These are phyloP conservation scores for Lactifluus hygrophoroides DNA, from an alignment of 768 basidiomycete species.

Conservation along the genomic window DNA sequence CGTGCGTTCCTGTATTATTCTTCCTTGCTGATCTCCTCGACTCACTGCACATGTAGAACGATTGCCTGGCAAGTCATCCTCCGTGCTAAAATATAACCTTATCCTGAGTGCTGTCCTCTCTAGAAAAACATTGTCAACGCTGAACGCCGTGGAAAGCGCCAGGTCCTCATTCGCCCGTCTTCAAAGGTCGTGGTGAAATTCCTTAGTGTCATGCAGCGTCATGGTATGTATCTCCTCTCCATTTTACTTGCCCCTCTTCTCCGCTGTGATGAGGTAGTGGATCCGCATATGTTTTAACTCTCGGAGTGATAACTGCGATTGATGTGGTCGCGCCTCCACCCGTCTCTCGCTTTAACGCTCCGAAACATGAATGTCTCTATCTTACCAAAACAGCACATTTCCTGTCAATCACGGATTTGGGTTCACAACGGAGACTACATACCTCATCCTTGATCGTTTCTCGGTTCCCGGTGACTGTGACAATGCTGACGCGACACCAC, in stretches of 20 bases:
- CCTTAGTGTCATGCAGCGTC: slow-evolving; percentile 97
- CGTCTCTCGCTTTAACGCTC: slow-evolving; percentile 78
- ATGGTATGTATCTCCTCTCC: slow-evolving; percentile 54
- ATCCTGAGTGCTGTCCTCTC: slow-evolving; percentile 7
- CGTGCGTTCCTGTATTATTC: slow-evolving; percentile 28
- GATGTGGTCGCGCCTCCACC: slow-evolving; percentile 52
- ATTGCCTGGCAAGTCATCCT: slow-evolving; percentile 40
- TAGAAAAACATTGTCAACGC: slow-evolving; percentile 99
- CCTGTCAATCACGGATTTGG: slow-evolving; percentile 31
- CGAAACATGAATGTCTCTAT: slow-evolving; percentile 55
- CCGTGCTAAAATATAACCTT: not conserved
- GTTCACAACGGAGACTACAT: slow-evolving; percentile 55
- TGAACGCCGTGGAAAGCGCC: slow-evolving; percentile 98
- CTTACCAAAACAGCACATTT: slow-evolving; percentile 52
- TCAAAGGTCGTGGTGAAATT: slow-evolving; percentile 99
- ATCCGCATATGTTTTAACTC: slow-evolving; percentile 9
- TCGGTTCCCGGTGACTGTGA: not conserved
- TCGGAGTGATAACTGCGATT: slow-evolving; percentile 86
- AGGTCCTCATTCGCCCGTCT: slow-evolving; percentile 94
- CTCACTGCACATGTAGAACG: slow-evolving; percentile 37
- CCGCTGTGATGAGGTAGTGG: not conserved
- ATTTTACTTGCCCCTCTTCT: not conserved
- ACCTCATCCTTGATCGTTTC: slow-evolving; percentile 6
- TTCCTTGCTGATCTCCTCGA: not conserved
- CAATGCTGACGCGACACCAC: not conserved